These are phyloP conservation scores for Fusarium buxicola DNA, from an alignment of 2,329 filamentous ascomycete genomes.

Conservation along the genomic window DNA sequence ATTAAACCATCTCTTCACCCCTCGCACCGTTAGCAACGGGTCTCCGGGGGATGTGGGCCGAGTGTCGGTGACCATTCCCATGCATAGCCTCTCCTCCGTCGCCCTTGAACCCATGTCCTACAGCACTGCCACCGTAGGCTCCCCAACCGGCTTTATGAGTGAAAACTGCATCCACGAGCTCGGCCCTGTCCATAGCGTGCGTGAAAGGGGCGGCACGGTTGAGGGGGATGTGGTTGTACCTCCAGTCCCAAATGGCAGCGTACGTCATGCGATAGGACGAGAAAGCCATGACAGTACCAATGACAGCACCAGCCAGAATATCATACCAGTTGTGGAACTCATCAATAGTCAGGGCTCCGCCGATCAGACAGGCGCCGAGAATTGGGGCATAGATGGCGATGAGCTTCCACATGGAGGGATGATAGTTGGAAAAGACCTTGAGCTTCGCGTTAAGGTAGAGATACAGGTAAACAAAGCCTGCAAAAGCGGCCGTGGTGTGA, in stretches of 20 bases:
- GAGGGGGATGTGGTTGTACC: conserved; percentile 73
- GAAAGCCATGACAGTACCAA: conserved; percentile 75
- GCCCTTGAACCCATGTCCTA: conserved; percentile 23
- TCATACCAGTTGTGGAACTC: conserved; percentile 84
- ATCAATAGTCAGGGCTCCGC: conserved; percentile 76
- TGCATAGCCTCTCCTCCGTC: conserved; percentile 33
- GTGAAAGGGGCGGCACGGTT: conserved; percentile 67
- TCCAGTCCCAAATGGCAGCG: conserved; percentile 75
- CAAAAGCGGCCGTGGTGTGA: conserved; percentile 79
- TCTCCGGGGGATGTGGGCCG: conserved; percentile 30
- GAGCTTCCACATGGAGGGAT: conserved; percentile 80
- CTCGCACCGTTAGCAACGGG: conserved; percentile 23
- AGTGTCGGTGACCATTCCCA: conserved; percentile 15
- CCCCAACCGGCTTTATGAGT: conserved; percentile 73
- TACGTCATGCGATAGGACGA: conserved; percentile 75
- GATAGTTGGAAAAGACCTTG: conserved; percentile 79
- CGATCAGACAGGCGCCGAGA: conserved; percentile 75
- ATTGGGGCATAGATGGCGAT: conserved; percentile 73
- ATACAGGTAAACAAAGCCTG: conserved; percentile 76
- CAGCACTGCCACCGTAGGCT: conserved; percentile 23
- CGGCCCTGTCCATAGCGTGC: conserved; percentile 57
- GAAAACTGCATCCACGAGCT: conserved; percentile 66
- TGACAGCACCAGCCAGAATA: conserved; percentile 72
- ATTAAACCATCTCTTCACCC: conserved; percentile 34
- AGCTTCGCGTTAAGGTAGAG: conserved; percentile 84